Evolutionary conservation across 169 alveolate genomes (phyloP), one percentile per base, ranked within the genome.

Genomic region (Blepharisma undulans): DNA sequence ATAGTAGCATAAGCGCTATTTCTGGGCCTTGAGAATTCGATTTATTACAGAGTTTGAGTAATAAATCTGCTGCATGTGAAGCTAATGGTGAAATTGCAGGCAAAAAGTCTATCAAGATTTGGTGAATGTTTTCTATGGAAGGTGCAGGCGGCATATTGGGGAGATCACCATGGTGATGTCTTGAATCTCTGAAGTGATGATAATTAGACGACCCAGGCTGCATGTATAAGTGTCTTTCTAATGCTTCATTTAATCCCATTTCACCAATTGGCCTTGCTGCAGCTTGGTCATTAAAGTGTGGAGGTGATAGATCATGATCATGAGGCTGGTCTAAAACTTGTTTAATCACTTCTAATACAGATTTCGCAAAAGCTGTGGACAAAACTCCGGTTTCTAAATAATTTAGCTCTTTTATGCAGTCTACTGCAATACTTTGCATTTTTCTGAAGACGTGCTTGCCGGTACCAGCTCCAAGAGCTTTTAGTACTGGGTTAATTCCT

Each of bases 341-440:
- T 66, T 86, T 86, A 10, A 86, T 25, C 8, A 86, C 66, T 71
- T 60, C 91, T 22, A 86, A 22, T 21, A 86, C 80, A 66, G 84
- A 66, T 32, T 86, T 86, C 5, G 91, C 91, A 33, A 86, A 86
- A 71, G 48, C 32, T 29, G 59, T 27, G 32, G 91, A 86, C 8
- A 86, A 27, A n/a, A 19, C 33, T 30, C 91, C 91, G 30, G 72
- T 19, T 72, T 86, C 91, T 71, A 86, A 34, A 34, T 71, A 86
- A 21, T 86, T 60, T 14, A 86, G n/a, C 19, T 86, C 71, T 27
- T 60, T 30, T 6, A 86, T 29, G 10, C 60, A 61, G 29, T 86
- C 59, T 6, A 86, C 25, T 22, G 72, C 84, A 6, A 71, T 6
- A 18, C n/a, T 19, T 36, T 86, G 81, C 33, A 86, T 25, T 21